Evolutionary conservation across 1,284 basidiomycete genomes (phyloP).

Genomic region (Phellinidium pouzarii): DNA sequence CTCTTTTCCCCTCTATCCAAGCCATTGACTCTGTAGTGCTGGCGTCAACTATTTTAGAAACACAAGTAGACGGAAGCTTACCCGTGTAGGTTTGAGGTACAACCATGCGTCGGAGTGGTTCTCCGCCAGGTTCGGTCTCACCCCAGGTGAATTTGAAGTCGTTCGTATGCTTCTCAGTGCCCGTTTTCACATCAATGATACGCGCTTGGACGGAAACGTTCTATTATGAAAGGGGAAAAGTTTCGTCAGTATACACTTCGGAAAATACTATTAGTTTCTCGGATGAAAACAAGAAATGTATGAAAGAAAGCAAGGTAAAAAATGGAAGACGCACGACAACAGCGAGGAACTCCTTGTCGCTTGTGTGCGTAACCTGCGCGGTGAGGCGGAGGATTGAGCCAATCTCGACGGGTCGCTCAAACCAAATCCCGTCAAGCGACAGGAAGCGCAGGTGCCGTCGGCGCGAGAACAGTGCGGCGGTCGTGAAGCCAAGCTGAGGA

Average conservation of each 20-base stretch:
- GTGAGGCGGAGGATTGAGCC: slow-evolving; percentile 72
- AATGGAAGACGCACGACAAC: slow-evolving; percentile 40
- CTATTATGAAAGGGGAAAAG: slow-evolving; percentile 28
- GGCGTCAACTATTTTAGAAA: background rate
- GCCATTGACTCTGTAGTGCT: slow-evolving; percentile 62
- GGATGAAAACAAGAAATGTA: too few relatives aligned
- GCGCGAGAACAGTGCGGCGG: slow-evolving; percentile 64
- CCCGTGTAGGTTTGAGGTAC: slow-evolving; percentile 69
- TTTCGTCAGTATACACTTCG: background rate
- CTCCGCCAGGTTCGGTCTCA: slow-evolving; percentile 29
- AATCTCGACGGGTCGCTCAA: slow-evolving; percentile 75
- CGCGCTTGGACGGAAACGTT: slow-evolving; percentile 73
- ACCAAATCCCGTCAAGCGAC: slow-evolving; percentile 73
- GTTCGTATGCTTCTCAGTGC: slow-evolving; percentile 60
- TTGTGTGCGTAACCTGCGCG: slow-evolving; percentile 58
- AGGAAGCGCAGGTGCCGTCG: slow-evolving; percentile 60
- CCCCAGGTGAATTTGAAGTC: slow-evolving; percentile 70
- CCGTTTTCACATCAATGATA: slow-evolving; percentile 69
- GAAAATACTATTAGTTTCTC: background rate
- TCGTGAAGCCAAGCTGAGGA: slow-evolving; percentile 72
- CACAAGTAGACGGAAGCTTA: slow-evolving; percentile 25
- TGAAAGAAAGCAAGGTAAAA: slow-evolving; percentile 5
- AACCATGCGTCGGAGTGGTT: slow-evolving; percentile 44
- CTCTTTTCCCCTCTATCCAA: slow-evolving; percentile 73
- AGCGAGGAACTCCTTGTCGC: slow-evolving; percentile 37